Conservation (phyloP, 495 filamentous ascomycete species). For the Penicillium chermesinum region DNA sequence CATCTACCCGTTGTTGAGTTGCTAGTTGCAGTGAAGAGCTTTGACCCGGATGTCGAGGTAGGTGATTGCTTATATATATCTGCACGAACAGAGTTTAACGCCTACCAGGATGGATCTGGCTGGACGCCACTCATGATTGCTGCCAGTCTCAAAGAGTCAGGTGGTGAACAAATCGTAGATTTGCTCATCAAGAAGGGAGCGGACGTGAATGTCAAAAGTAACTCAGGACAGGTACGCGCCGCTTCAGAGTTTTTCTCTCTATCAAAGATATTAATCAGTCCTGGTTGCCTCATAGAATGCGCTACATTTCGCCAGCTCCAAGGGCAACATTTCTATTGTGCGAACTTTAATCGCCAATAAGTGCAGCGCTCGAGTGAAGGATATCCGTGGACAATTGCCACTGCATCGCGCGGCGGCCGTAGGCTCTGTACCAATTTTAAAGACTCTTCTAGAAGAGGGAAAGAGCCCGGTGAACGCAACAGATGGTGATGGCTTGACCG, state of each 20-base stretch:
- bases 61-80: background rate
- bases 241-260: background rate
- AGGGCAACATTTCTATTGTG: constrained; percentile 75
- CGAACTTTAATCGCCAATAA: constrained; percentile 69
- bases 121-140: constrained; percentile 98
- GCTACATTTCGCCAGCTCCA: constrained; percentile 88
- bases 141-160: constrained; percentile 63
- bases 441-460: constrained; percentile 66
- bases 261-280: too few species aligned
- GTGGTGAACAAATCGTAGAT: constrained; percentile 53
- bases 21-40: constrained; percentile 60
- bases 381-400: constrained; percentile 78
- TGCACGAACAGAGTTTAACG: background rate
- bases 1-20: constrained; percentile 68
- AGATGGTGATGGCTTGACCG: constrained; percentile 78
- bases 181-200: constrained; percentile 75
- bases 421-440: constrained; percentile 80
- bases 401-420: constrained; percentile 89
- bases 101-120: constrained; percentile 70
- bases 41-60: constrained; percentile 85
- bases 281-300: too few species aligned
- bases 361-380: constrained; percentile 77
- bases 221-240: constrained; percentile 52
- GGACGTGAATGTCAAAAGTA: constrained; percentile 75
- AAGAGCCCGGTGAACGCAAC: constrained; percentile 80